Evolutionary conservation across 495 filamentous ascomycete species (phyloP).

Genomic region (Penicillium alfredii): DNA sequence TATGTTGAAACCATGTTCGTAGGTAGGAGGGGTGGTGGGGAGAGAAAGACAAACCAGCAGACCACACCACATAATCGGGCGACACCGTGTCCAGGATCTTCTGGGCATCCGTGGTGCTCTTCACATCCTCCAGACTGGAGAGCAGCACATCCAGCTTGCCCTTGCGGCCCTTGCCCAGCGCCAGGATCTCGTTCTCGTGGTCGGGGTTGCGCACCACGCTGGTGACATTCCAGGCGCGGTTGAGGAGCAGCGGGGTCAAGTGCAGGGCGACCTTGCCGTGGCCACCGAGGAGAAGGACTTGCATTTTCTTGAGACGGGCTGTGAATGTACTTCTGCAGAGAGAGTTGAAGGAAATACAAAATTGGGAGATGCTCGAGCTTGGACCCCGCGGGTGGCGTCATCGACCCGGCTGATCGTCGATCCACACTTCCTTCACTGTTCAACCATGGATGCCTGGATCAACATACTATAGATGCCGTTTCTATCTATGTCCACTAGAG

Average conservation of each 20-base stretch:
- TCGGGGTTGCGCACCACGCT: constrained; percentile 67
- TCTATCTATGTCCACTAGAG: too few relatives aligned
- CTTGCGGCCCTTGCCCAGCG: constrained; percentile 46
- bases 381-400: too few relatives aligned
- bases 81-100: constrained; percentile 52
- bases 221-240: constrained; percentile 67
- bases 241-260: constrained; percentile 70
- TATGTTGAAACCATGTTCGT: neutral
- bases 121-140: constrained; percentile 64
- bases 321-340: too few relatives aligned
- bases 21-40: neutral
- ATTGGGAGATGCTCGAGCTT: too few relatives aligned
- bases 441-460: too few relatives aligned
- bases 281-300: constrained; percentile 72
- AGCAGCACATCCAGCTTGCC: constrained; percentile 57
- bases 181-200: constrained; percentile 58
- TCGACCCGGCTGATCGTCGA: too few relatives aligned
- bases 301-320: too few relatives aligned
- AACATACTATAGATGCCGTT: too few relatives aligned
- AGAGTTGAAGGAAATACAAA: too few relatives aligned
- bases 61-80: constrained; percentile 72
- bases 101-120: constrained; percentile 54
- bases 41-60: constrained; percentile 50
- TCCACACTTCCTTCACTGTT: too few relatives aligned
- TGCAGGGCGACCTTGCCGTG: constrained; percentile 73